These are phyloP conservation scores for Neonectria sp. DNA, from an alignment of 2,329 filamentous ascomycete genomes.

Conservation along the genomic window DNA sequence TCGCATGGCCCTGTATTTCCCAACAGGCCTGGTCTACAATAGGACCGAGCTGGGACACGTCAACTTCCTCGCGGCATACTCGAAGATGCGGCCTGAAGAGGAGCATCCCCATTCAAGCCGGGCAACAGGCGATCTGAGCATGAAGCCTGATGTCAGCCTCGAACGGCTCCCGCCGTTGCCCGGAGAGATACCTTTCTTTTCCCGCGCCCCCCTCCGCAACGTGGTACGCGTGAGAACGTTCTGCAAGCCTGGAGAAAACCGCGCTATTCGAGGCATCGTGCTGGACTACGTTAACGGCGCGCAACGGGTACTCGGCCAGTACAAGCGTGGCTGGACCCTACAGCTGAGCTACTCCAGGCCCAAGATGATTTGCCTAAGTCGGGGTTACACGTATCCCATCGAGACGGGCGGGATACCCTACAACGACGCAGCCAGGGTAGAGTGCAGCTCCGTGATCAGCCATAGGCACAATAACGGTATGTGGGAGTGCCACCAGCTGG, in stretches of 20 bases:
- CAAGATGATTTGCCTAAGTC: neutral
- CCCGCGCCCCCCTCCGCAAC: neutral
- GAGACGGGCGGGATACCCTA: neutral
- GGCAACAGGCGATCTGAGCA: neutral
- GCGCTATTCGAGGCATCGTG: neutral
- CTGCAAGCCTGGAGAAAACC: too few species aligned
- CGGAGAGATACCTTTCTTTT: neutral
- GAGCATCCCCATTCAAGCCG: neutral
- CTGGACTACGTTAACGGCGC: neutral
- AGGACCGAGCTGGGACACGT: neutral
- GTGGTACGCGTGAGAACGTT: too few species aligned
- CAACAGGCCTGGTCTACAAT: neutral
- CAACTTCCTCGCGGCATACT: neutral
- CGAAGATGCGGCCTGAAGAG: neutral
- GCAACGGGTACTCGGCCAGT: neutral
- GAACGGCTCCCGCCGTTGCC: neutral
- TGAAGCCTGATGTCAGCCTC: neutral
- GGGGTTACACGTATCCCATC: neutral
- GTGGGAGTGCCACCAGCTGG: neutral
- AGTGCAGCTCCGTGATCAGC: neutral
- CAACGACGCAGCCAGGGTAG: neutral
- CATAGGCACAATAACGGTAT: neutral
- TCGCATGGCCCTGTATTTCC: neutral
- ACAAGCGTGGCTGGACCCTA: too few species aligned
- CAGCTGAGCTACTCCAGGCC: neutral